Evolutionary conservation across 2,329 filamentous ascomycete species (phyloP), one percentile per base, ranked within the genome.

Genomic region (Thelonectria olida): DNA sequence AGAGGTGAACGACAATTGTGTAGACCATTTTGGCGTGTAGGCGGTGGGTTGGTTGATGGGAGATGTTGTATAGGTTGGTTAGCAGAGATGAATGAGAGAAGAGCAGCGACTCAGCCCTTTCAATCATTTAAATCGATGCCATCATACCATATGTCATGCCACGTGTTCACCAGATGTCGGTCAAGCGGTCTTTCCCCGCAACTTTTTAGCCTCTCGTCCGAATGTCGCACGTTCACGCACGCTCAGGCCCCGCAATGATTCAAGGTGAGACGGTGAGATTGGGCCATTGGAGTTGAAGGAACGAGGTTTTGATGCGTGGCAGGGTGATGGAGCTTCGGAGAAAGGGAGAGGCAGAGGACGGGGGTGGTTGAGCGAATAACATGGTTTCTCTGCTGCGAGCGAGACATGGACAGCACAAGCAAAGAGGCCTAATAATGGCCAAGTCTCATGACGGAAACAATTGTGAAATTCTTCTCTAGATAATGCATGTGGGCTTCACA

Each of bases 1-100:
- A 87, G 64, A 92, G 83, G 76, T 90, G 88, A 49, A 90, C 88
- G 68, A 88, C 87, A 68, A 90, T 86, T 62, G 88, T 90, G 79
- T 90, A 90, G 67, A 89, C 87, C 87, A 89, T 89, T 44, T 72
- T 83, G 66, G 61, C n/a, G n/a, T n/a, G 25, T 23, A 34, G n/a
- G 28, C 47, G 56, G 25, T 39, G 15, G 13, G 23, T 39, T 45
- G 42, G 42, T 45, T n/a, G 42, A 45, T 20, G 9, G n/a, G 15
- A 27, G 15, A 23, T 19, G 10, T 41, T 9, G 6, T 7, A 20
- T 19, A 41, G 38, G 36, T 12, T n/a, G n/a, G 8, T 39, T 39
- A 15, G 6, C n/a, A 15, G n/a, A n/a, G 17, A 41, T 7, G 38
- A 41, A 41, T 8, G 27, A 22, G 15, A 15, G 6, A 23, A 20